These are phyloP conservation scores for Salix caprea DNA, from an alignment of 345 rosid genomes.

Conservation along the genomic window DNA sequence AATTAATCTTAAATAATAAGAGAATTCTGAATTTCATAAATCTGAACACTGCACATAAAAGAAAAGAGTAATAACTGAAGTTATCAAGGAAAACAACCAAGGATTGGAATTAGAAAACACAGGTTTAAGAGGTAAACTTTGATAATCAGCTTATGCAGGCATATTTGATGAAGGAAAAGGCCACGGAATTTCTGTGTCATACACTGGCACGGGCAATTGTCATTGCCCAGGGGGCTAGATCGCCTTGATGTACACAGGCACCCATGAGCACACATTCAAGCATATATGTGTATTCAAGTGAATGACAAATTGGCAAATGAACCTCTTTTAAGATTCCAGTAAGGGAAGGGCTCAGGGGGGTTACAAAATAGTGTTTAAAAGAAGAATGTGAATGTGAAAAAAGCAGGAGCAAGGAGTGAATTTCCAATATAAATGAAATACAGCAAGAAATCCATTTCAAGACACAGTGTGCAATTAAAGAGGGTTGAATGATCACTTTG, in stretches of 20 bases:
- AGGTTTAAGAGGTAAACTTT: neutral
- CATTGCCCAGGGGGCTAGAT: neutral
- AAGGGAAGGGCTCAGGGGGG: neutral
- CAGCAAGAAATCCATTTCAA: neutral
- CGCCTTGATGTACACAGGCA: neutral
- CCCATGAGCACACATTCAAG: neutral
- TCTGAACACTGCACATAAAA: neutral
- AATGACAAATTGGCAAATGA: neutral
- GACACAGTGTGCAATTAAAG: neutral
- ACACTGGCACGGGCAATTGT: neutral
- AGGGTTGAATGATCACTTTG: neutral
- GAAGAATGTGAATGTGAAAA: neutral
- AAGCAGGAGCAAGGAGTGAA: neutral
- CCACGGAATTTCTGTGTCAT: neutral
- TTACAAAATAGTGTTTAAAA: neutral
- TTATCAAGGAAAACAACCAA: neutral
- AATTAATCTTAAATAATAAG: slow-evolving; percentile 4
- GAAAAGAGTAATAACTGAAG: neutral
- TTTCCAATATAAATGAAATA: neutral
- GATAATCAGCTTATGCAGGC: neutral
- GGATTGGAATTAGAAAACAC: neutral
- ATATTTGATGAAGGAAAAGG: neutral
- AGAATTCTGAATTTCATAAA: neutral
- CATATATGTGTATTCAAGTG: neutral
- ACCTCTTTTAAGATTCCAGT: neutral